phyloP scores from a whole-genome alignment of 495 filamentous ascomycete genomes.

The Penicillium angulare region DNA sequence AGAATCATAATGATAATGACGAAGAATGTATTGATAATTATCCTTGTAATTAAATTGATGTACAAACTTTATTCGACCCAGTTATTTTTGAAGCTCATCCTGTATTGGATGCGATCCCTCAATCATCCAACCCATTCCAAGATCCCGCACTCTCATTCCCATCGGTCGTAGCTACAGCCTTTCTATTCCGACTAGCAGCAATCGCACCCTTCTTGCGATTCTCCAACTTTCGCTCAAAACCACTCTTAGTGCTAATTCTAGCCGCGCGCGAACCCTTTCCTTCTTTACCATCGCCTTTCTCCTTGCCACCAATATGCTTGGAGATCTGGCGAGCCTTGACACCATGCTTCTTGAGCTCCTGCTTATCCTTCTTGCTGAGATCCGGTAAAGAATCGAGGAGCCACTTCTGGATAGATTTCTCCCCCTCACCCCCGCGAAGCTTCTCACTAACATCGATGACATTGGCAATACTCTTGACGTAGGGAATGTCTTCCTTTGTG shows the following conservation, averaged over 20 bases:
- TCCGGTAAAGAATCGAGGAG: constrained; percentile 83
- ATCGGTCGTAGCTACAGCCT: constrained; percentile 34
- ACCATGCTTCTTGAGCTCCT: constrained; percentile 76
- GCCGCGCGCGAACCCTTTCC: constrained; percentile 33
- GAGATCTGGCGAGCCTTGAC: constrained; percentile 68
- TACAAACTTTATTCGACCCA: not conserved
- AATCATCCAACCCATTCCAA: constrained; percentile 69
- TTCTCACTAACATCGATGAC: constrained; percentile 84
- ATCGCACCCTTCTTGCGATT: constrained; percentile 74
- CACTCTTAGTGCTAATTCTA: constrained; percentile 89
- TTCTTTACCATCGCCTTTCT: constrained; percentile 39
- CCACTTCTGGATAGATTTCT: constrained; percentile 73
- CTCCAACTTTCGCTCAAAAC: constrained; percentile 77
- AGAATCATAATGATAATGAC: constrained; percentile 5
- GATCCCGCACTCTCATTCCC: constrained; percentile 39
- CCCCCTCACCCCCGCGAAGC: constrained; percentile 41
- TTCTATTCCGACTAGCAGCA: constrained; percentile 65
- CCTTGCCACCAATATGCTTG: constrained; percentile 27
- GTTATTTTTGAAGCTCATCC: not conserved
- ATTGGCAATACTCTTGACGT: constrained; percentile 88
- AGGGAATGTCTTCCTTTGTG: constrained; percentile 89
- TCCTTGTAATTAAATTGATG: not conserved
- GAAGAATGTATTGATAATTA: constrained; percentile 17
- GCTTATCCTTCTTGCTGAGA: constrained; percentile 75
- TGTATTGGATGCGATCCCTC: constrained; percentile 2